phyloP scores from a whole-genome alignment of 176 grass and related monocot species.

The Aegilops umbellulata region DNA sequence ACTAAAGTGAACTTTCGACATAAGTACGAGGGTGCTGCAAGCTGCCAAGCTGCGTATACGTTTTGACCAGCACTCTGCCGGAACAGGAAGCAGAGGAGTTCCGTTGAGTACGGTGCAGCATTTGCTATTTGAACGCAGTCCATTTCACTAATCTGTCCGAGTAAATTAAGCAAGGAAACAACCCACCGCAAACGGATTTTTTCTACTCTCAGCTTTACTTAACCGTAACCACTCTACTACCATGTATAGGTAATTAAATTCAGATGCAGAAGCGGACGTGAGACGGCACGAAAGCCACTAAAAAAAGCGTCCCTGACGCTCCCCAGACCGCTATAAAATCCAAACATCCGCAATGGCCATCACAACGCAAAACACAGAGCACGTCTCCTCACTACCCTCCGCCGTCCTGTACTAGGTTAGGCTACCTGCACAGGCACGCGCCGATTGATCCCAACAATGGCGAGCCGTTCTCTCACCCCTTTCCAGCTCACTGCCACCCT shows the following conservation, averaged over 20 bases:
- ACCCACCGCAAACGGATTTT: not conserved
- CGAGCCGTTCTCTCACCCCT: not conserved
- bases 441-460: constrained; percentile 1
- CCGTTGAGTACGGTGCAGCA: not conserved
- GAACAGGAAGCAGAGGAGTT: not conserved
- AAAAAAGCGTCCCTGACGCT: not conserved
- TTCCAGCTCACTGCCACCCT: not conserved
- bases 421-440: no score
- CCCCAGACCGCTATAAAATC: constrained; percentile 13
- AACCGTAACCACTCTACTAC: not conserved
- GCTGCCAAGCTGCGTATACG: not conserved
- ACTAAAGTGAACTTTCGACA: no score
- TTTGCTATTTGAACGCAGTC: not conserved
- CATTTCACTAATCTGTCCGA: not conserved
- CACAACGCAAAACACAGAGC: not conserved
- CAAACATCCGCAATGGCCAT: not conserved
- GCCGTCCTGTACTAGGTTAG: no score
- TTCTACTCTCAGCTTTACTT: not conserved
- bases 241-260: constrained; percentile 29
- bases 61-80: not conserved
- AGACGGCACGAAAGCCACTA: constrained; percentile 26
- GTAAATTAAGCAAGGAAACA: not conserved
- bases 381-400: no score
- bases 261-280: not conserved
- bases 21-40: no score